Base-by-base conservation (phyloP, 1,284 basidiomycete species). In the Austropuccinia psidii region DNA sequence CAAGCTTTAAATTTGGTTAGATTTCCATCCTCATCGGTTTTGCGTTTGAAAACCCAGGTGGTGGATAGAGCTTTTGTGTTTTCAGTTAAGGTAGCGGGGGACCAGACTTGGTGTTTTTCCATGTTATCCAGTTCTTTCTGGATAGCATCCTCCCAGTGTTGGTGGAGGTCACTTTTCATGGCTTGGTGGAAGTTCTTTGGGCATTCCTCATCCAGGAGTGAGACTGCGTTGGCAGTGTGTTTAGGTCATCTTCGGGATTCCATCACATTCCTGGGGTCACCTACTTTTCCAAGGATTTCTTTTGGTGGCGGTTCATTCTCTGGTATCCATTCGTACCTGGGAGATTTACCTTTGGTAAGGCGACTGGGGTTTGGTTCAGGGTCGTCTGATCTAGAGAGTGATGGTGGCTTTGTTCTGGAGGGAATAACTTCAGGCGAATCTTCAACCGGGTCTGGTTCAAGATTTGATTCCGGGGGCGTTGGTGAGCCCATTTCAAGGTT, bases 101-200 rank as follows among this genome's bases (percentile, higher is more conserved):
- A 5, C 64, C 47, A 67, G 6, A 67, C 64, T 5, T 39, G 8
- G 17, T 49, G 49, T 29, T 31, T 13, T 27, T 27, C 11, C 37
- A 65, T 65, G n/a, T 49, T 65, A 43, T 5, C 29, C 21, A 65
- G 45, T 47, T 52, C 21, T 21, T 27, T 5, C 13, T 54, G 50
- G 19, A 67, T 67, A 11, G 64, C 47, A 4, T 19, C 2, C 19
- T 5, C 47, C 47, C n/a, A n/a, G n/a, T n/a, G n/a, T 31, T 50
- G 31, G 19, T 8, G 4, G 6, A 29, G 47, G 4, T 7, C 35
- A 3, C 15, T 3, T 21, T 4, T 33, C 45, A 33, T 33, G 13
- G 43, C 67, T 24, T 70, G 52, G 21, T 70, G 41, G 21, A 31
- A 70, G 27, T n/a, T 41, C 39, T 33, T 47, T 9, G 67, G 67